Evolutionary conservation across 2,329 filamentous ascomycete genomes (phyloP), one percentile per base, ranked within the genome.

Genomic region (Pyrenochaeta sp.): DNA sequence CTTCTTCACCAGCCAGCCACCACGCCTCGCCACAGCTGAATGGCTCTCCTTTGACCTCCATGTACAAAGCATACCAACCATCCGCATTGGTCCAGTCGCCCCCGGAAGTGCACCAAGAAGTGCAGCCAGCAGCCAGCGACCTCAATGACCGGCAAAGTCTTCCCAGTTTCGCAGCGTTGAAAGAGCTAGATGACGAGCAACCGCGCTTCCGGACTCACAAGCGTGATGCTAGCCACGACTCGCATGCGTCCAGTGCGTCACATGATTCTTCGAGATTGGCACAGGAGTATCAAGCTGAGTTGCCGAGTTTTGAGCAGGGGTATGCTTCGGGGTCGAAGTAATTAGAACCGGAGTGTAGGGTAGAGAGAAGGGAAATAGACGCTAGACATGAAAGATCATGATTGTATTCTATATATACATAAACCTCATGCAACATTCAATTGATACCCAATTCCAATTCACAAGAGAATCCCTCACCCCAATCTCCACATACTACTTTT

Each of bases 21-120:
- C 30, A 43, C 5, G 11, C 45, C 20, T 44, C 45, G 4, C 46
- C 55, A 3, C 44, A 46, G 7, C 41, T 45, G 7, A 48, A 35
- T 6, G 39, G 46, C 4, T 44, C 41, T 9, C 37, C 45, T 1
- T 7, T 38, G n/a, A n/a, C n/a, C 3, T 36, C 54, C 3, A 17
- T 36, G 6, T 63, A 63, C 37, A 59, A 58, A 38, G 61, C 61
- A 7, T 63, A 65, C 28, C 48, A 53, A 1, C 53, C 46, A 18
- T 50, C 48, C 7, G n/a, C 27, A 7, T 21, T 28, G 8, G 13
- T 21, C 4, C 15, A 19, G 3, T 30, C 21, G 4, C 23, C 42
- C 11, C 31, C 35, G 15, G 19, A 22, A 14, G 20, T 20, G 4
- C 29, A 30, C 11, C 31, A 31, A 20, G 19, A 22, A 14, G 20